Evolutionary conservation across 2,329 filamentous ascomycete genomes (phyloP).

Genomic region (Dryadomyces sulphureus): DNA sequence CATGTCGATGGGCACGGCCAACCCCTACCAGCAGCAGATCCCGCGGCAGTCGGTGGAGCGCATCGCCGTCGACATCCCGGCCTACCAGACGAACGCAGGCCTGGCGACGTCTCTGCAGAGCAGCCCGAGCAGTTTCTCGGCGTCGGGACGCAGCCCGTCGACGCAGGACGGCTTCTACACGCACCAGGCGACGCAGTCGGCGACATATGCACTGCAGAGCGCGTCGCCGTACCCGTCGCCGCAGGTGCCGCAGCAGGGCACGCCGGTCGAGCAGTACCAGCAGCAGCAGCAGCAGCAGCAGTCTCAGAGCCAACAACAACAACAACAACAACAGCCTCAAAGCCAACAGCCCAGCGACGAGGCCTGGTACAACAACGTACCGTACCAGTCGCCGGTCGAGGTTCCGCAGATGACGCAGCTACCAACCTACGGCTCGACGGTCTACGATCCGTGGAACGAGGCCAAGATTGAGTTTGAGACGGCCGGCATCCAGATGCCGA

Average conservation of each 20-base stretch:
- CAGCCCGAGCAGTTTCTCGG: conserved; percentile 44
- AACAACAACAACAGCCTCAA: conserved; percentile 18
- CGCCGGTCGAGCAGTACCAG: conserved; percentile 21
- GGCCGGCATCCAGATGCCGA: conserved; percentile 43
- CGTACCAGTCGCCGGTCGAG: conserved; percentile 43
- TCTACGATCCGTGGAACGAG: conserved; percentile 34
- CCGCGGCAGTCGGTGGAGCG: conserved; percentile 33
- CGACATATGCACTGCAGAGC: conserved; percentile 32
- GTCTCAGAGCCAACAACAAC: conserved; percentile 13
- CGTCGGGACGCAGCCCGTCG: conserved; percentile 36
- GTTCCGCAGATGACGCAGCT: conserved; percentile 38
- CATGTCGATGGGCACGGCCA: no score
- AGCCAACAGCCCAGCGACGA: conserved; percentile 23
- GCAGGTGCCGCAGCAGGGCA: conserved; percentile 17
- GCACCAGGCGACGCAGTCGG: conserved; percentile 32
- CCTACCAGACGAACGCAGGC: conserved; percentile 32
- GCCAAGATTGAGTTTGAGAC: conserved; percentile 45
- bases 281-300: conserved; percentile 12
- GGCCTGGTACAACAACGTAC: conserved; percentile 34
- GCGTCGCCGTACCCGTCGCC: conserved; percentile 31
- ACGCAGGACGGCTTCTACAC: conserved; percentile 42
- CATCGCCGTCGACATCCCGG: conserved; percentile 32
- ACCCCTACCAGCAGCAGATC: conserved; percentile 29
- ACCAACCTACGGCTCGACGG: conserved; percentile 31
- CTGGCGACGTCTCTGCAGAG: conserved; percentile 35